phyloP scores from a whole-genome alignment of 176 grass and related monocot species.

The Luzula sylvatica region DNA sequence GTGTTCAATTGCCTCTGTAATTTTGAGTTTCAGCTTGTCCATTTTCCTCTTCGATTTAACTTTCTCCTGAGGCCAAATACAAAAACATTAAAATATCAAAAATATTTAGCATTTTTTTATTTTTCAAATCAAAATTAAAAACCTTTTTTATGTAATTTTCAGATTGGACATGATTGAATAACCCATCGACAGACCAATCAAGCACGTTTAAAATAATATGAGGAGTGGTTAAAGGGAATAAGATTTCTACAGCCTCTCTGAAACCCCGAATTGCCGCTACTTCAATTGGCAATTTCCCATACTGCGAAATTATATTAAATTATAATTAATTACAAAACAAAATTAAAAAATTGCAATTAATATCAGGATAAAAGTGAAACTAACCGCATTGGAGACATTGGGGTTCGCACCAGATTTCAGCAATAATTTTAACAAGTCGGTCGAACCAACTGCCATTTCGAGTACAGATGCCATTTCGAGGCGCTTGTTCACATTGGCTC shows the following conservation, averaged over 20 bases:
- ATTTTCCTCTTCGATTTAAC: too few relatives aligned
- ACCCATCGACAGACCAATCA: not conserved
- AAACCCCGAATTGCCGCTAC: not conserved
- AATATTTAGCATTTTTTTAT: too few relatives aligned
- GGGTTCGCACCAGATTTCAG: not conserved
- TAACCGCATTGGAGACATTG: not conserved
- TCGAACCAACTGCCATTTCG: not conserved
- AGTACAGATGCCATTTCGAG: not conserved
- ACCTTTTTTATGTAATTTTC: not conserved
- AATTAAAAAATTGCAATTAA: not conserved
- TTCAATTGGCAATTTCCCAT: not conserved
- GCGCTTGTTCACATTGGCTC: not conserved
- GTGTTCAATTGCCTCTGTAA: too few relatives aligned
- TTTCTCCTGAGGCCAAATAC: too few relatives aligned
- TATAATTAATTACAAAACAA: too few relatives aligned
- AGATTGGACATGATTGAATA: conserved; percentile 4
- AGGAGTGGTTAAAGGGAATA: conserved; percentile 12
- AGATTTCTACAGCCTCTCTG: conserved; percentile 1
- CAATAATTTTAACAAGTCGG: not conserved
- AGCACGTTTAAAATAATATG: not conserved
- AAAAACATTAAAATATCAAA: too few relatives aligned
- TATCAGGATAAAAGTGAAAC: not conserved
- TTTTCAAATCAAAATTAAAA: not conserved
- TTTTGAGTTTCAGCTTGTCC: too few relatives aligned
- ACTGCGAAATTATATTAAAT: not conserved